Conservation (phyloP, 148 eudicot genomes). For the Nyssa sinensis region DNA sequence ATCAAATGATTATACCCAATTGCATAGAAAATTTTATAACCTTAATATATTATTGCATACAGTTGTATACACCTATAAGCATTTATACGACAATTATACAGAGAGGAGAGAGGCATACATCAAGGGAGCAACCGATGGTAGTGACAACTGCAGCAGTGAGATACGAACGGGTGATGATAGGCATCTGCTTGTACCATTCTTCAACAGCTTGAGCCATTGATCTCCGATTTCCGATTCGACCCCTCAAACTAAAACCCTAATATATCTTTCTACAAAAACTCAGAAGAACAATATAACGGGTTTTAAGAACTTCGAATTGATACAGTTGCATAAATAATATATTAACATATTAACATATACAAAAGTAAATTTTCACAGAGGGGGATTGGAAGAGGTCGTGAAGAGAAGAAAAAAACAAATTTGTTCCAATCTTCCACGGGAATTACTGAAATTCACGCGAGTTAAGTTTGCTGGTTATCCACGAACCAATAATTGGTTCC, state of each 20-base stretch:
- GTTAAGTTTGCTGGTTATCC: no score
- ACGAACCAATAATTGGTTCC: no score
- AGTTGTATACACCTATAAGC: not conserved
- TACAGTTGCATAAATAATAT: no score
- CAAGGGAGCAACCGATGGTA: slow-evolving; percentile 86
- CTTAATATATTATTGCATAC: no score
- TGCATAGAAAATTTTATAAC: not conserved
- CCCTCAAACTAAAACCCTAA: not conserved
- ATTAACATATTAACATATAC: not conserved
- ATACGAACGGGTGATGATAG: slow-evolving; percentile 88
- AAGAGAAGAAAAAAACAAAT: no score
- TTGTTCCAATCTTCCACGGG: no score
- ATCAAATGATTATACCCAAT: not conserved
- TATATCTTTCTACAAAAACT: not conserved
- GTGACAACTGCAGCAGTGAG: slow-evolving; percentile 88
- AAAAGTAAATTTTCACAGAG: not conserved
- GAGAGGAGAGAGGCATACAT: slow-evolving; percentile 35
- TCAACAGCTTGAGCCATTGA: slow-evolving; percentile 94
- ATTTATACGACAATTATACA: not conserved
- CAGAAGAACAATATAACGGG: not conserved
- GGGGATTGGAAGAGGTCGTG: not conserved
- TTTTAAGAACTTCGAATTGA: not conserved
- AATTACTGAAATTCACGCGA: no score
- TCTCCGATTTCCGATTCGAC: slow-evolving; percentile 6
- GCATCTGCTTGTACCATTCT: slow-evolving; percentile 99